Conservation (phyloP, 2,329 filamentous ascomycete species). For the Fusarium sp. region DNA sequence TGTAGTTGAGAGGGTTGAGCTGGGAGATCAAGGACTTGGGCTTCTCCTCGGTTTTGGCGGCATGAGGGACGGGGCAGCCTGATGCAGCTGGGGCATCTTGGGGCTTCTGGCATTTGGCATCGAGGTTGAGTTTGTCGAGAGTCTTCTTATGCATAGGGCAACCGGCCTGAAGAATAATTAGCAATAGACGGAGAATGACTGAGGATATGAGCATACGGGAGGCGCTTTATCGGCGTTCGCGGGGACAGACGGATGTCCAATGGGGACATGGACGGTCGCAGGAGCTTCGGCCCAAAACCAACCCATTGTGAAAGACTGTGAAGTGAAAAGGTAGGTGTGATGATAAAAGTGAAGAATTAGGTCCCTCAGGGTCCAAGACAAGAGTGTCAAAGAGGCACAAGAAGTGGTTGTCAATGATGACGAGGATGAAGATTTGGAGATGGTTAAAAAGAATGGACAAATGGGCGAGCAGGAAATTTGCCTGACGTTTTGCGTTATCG, state of each 20-base stretch:
- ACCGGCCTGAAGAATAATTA: constrained; percentile 55
- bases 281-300: constrained; percentile 72
- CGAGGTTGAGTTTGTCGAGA: constrained; percentile 59
- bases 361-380: not conserved
- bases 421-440: constrained; percentile 29
- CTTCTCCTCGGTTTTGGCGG: constrained; percentile 47
- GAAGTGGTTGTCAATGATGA: constrained; percentile 26
- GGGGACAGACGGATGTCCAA: constrained; percentile 48
- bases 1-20: constrained; percentile 86
- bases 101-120: constrained; percentile 41
- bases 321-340: not conserved
- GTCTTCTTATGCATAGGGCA: constrained; percentile 71
- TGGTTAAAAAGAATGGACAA: constrained; percentile 20
- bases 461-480: constrained; percentile 33
- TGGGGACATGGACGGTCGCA: constrained; percentile 48
- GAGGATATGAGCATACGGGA: constrained; percentile 46
- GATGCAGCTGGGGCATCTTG: constrained; percentile 38
- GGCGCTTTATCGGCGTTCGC: constrained; percentile 45
- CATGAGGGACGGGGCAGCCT: constrained; percentile 60
- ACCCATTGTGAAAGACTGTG: constrained; percentile 59
- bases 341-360: not conserved
- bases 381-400: not conserved
- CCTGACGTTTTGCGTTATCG: constrained; percentile 19
- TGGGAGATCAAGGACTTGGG: constrained; percentile 64
- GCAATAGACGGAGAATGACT: constrained; percentile 2